A percentile compares a stretch with the other conserved stretches of the same genome.
These are phyloP conservation scores for Pestalotiopsis fici DNA, from an alignment of 2,329 filamentous ascomycete genomes.

Conservation along the genomic window DNA sequence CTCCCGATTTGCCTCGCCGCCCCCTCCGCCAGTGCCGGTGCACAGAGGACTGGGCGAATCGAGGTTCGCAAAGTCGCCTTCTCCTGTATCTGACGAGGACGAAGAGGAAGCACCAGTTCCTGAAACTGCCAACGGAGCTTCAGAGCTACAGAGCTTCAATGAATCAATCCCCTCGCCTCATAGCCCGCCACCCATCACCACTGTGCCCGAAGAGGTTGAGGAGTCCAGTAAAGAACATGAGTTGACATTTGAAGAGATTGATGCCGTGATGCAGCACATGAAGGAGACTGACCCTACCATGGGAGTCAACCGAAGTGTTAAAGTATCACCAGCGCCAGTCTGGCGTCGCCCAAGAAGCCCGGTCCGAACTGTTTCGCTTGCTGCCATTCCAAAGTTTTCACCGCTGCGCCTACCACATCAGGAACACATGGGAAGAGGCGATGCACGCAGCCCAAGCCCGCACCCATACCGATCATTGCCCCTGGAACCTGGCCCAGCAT, in stretches of 20 bases:
- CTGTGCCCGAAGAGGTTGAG: not conserved
- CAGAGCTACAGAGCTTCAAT: conserved; percentile 32
- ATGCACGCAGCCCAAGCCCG: conserved; percentile 72
- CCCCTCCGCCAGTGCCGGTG: conserved; percentile 42
- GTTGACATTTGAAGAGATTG: conserved; percentile 59
- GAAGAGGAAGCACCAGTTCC: conserved; percentile 8
- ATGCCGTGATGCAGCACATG: conserved; percentile 88
- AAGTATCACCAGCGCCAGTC: conserved; percentile 17
- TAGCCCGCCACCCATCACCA: conserved; percentile 25
- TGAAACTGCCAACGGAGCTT: conserved; percentile 16
- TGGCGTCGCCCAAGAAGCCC: conserved; percentile 47
- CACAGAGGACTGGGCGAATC: conserved; percentile 44
- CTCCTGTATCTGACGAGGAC: conserved; percentile 30
- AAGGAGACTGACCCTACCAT: conserved; percentile 72
- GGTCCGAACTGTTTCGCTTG: conserved; percentile 35
- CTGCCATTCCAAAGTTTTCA: conserved; percentile 44
- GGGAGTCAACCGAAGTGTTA: conserved; percentile 66
- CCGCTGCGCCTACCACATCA: conserved; percentile 55
- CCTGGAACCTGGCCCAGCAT: conserved; percentile 46
- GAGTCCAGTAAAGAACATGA: conserved; percentile 18
- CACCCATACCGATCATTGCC: conserved; percentile 51
- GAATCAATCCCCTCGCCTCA: conserved; percentile 27
- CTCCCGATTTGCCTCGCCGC: conserved; percentile 49
- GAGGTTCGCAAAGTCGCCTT: conserved; percentile 43
- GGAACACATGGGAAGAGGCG: conserved; percentile 59